Conservation (phyloP, 2,329 filamentous ascomycete genomes). For the Colletotrichum sp. region DNA sequence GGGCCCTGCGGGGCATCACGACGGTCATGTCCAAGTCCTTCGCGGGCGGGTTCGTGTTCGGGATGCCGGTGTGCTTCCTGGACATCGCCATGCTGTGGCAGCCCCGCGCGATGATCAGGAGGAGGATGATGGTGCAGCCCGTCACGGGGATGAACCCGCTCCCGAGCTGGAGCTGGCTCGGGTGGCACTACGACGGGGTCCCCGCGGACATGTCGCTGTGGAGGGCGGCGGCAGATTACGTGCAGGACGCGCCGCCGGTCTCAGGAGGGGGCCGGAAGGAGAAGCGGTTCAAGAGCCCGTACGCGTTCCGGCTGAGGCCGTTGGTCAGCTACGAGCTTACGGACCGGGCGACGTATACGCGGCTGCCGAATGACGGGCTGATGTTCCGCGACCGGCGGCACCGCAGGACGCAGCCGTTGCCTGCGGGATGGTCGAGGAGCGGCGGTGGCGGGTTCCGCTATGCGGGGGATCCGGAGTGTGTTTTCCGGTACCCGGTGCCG, state of each 20-base stretch:
- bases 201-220: slow-evolving; percentile 46
- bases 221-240: slow-evolving; percentile 48
- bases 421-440: slow-evolving; percentile 43
- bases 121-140: slow-evolving; percentile 39
- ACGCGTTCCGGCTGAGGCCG: slow-evolving; percentile 42
- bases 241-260: slow-evolving; percentile 38
- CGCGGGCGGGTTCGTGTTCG: slow-evolving; percentile 47
- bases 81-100: slow-evolving; percentile 51
- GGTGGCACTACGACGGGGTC: slow-evolving; percentile 51
- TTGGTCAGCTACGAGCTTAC: slow-evolving; percentile 45
- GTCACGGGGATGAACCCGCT: slow-evolving; percentile 27
- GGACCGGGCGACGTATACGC: slow-evolving; percentile 37
- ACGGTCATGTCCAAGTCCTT: slow-evolving; percentile 45
- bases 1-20: slow-evolving; percentile 48
- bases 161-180: slow-evolving; percentile 53
- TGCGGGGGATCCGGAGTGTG: slow-evolving; percentile 41
- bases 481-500: slow-evolving; percentile 48
- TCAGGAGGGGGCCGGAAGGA: slow-evolving; percentile 27
- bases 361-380: slow-evolving; percentile 41
- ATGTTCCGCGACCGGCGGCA: slow-evolving; percentile 43
- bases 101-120: slow-evolving; percentile 45
- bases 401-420: slow-evolving; percentile 32
- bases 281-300: slow-evolving; percentile 40
- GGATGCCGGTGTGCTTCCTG: slow-evolving; percentile 51
- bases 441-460: slow-evolving; percentile 39